A percentile compares a stretch with the other conserved stretches of the same genome.
phyloP scores from a whole-genome alignment of 352 stramenopile species.

The Blastocystis sp. region DNA sequence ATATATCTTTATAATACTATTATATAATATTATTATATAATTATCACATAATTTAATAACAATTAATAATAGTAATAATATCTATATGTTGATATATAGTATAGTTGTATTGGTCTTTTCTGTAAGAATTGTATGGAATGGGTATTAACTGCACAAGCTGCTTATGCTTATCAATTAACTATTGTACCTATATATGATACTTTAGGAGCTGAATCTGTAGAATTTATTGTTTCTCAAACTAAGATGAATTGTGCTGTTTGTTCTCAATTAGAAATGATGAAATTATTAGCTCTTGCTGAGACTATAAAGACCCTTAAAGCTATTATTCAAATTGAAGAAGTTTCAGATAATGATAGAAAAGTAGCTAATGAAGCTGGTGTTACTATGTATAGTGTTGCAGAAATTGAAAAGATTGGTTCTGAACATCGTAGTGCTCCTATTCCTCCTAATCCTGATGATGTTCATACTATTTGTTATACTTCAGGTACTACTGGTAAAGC shows the following conservation, averaged over 20 bases:
- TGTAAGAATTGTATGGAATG: constrained; percentile 14
- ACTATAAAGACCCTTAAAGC: constrained; percentile 1
- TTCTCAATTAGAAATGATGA: constrained; percentile 1
- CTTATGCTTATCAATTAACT: constrained; percentile 12
- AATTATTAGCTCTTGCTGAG: constrained; percentile 11
- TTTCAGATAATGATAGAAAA: constrained; percentile 3
- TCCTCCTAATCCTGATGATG: constrained; percentile 41
- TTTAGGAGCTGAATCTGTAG: constrained; percentile 4
- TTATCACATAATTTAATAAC: too few species aligned
- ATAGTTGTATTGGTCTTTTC: constrained; percentile 4
- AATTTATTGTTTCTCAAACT: constrained; percentile 13
- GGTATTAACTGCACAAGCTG: constrained; percentile 12
- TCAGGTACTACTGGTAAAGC: constrained; percentile 58
- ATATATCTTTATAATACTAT: too few species aligned
- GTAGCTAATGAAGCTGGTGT: background rate
- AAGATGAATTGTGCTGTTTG: constrained; percentile 27
- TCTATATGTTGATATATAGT: background rate
- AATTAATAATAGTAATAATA: too few species aligned
- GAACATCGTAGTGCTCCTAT: background rate
- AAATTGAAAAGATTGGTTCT: constrained; percentile 33
- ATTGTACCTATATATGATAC: constrained; percentile 23
- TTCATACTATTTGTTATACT: constrained; percentile 60
- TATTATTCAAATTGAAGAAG: constrained; percentile 23
- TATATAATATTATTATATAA: too few species aligned
- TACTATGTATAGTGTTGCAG: constrained; percentile 27